Evolutionary conservation across 2,329 filamentous ascomycete species (phyloP), one percentile per base, ranked within the genome.

Genomic region (Phialophora expanda): DNA sequence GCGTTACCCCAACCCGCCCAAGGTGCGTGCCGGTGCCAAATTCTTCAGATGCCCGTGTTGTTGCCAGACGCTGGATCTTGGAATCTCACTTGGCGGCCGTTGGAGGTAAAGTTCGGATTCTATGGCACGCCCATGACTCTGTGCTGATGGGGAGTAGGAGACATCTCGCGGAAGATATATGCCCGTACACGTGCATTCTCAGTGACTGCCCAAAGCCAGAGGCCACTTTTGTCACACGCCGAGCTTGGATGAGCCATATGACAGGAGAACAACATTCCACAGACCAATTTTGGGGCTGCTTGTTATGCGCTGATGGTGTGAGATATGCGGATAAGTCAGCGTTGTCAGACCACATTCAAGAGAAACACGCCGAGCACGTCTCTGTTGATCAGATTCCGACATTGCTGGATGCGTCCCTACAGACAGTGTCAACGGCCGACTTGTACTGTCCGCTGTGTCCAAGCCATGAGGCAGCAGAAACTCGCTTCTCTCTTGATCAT

Each of bases 21-120:
- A 53, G 5, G n/a, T 61, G 17, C 17, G 9, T n/a, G 17, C 57
- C 3, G 24, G 22, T 24, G 57, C 20, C 22, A 38, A 61, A 3
- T 38, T 54, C 14, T 61, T 61, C 32, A 44, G 41, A 38, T 61
- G 59, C 14, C 59, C 59, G 38, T 55, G 46, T 32, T 61, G 59
- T 41, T 61, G 48, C n/a, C 59, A 54, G 26, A 54, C 48, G 11
- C n/a, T 61, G 20, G 14, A 51, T 20, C 28, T 22, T 41, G 28
- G 8, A 12, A 11, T 38, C 24, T 56, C n/a, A 2, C 8, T 14
- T 2, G 48, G 46, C n/a, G 20, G 32, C 20, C 58, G 24, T 3
- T 54, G 56, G 56, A 59, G 41, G 56, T 56, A 22, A 41, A 12
- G 5, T 8, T 20, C n/a, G 6, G 30, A 20, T 20, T 12, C 20